Percentiles rank a stretch among this genome's conserved stretches.
Conservation (phyloP, 768 basidiomycete species). For the Russula ochroleuca region DNA sequence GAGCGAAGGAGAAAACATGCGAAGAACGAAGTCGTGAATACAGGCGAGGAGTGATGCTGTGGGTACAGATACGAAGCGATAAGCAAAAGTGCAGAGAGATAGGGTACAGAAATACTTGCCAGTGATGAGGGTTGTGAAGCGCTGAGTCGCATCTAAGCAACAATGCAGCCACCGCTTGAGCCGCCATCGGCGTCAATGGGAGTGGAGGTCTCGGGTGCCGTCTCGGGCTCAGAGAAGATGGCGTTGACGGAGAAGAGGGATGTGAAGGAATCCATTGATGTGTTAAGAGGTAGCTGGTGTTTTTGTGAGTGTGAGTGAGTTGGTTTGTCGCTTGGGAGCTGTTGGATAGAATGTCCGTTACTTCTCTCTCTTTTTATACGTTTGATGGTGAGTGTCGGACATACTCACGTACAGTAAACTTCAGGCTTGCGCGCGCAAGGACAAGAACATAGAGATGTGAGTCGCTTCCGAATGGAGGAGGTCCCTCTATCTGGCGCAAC, state of each 20-base stretch:
- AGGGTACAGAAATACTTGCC: background rate
- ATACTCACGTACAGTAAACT: too few relatives aligned
- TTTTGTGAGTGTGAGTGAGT: background rate
- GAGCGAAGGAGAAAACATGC: background rate
- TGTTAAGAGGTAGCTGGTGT: background rate
- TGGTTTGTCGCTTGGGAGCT: background rate
- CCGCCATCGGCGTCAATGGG: constrained; percentile 12
- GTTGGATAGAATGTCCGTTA: background rate
- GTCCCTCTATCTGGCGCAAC: too few relatives aligned
- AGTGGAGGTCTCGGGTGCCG: background rate
- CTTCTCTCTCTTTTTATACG: background rate
- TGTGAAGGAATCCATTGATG: background rate
- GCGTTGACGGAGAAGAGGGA: background rate
- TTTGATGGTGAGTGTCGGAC: background rate
- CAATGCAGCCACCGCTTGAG: background rate
- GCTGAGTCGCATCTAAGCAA: background rate
- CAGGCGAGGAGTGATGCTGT: background rate
- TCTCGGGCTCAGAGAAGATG: background rate
- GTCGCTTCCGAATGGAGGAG: too few relatives aligned
- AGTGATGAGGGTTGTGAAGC: background rate
- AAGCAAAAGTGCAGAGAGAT: background rate
- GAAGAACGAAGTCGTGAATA: background rate
- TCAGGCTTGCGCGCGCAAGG: too few relatives aligned
- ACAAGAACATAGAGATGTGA: too few relatives aligned
- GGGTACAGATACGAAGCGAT: background rate